Base-by-base conservation (phyloP, 208 protist genomes). In the Leishmania lainsoni region DNA sequence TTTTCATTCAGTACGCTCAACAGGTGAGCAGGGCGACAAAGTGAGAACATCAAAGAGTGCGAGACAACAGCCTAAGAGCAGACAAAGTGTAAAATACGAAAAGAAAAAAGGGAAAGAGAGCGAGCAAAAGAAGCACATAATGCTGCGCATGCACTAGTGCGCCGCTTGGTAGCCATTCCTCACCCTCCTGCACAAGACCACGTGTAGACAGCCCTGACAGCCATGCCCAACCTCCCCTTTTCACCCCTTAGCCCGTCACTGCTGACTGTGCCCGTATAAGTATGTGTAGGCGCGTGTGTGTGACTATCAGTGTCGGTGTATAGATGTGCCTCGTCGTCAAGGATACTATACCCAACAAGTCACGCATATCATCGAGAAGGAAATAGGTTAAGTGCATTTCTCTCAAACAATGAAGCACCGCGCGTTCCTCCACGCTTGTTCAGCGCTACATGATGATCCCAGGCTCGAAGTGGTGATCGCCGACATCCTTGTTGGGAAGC, bases 401-500 rank as follows among this genome's bases (percentile, higher is more conserved):
- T 2, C 14, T 5, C 9, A 20, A 3, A 61, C 51, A 48, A 48
- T 61, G 12, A 56, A 54, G 6, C 45, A 59, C 14, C 26, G 3
- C 51, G 49, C 49, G 10, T 45, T 5, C 45, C n/a, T n/a, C 16
- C 1, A n/a, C 51, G 42, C 5, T 14, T 9, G 3, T 20, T 3
- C 35, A 42, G 12, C 45, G 42, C 89, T 94, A 99, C 96, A 99
- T 99, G 83, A 99, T 89, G 79, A 99, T 95, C 77, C 91, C 89
- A 29, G 96, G 96, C 68, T 95, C 85, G 32, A 85, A 81, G 86
- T 98, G 94, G 73, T 90, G 92, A 74, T 94, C 81, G 2, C 82
- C 80, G 61, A 99, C 93, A 54, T 77, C 80, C 93, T 99, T 99
- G 91, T 99, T 98, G 5, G 98, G 98, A 22, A 99, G 85, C 9